These are phyloP conservation scores for Brassica carinata DNA, from an alignment of 345 rosid genomes.

Conservation along the genomic window DNA sequence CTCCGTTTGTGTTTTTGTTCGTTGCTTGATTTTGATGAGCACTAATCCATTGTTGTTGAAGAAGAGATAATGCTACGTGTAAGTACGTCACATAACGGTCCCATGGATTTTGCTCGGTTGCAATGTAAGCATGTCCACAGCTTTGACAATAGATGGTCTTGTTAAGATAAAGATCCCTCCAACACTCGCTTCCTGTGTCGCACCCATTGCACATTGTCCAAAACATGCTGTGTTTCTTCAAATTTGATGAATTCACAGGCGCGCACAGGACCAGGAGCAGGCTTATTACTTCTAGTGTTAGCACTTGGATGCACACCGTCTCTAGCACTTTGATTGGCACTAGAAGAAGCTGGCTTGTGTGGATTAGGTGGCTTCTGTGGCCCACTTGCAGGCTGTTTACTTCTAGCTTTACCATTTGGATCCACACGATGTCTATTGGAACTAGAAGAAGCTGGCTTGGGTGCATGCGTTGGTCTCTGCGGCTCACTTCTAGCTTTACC, in stretches of 20 bases:
- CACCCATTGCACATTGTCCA: conserved; percentile 65
- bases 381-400: neutral
- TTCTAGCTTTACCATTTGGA: conserved; percentile 27
- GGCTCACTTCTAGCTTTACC: neutral
- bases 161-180: neutral
- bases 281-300: neutral
- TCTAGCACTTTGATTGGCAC: neutral
- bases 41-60: neutral
- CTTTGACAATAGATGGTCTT: neutral
- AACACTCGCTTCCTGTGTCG: neutral
- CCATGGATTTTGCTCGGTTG: neutral
- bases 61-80: neutral
- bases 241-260: conserved; percentile 14
- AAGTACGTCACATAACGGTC: neutral
- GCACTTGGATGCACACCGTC: neutral
- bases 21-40: neutral
- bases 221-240: conserved; percentile 14
- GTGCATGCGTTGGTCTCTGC: neutral
- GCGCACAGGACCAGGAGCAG: neutral
- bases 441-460: neutral
- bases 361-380: neutral
- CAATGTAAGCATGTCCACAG: neutral
- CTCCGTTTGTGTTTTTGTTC: conserved; percentile 21
- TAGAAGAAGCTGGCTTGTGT: neutral
- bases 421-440: too few relatives aligned